Evolutionary conservation across 345 rosid species (phyloP).

Genomic region (Hypericum androsaemum): DNA sequence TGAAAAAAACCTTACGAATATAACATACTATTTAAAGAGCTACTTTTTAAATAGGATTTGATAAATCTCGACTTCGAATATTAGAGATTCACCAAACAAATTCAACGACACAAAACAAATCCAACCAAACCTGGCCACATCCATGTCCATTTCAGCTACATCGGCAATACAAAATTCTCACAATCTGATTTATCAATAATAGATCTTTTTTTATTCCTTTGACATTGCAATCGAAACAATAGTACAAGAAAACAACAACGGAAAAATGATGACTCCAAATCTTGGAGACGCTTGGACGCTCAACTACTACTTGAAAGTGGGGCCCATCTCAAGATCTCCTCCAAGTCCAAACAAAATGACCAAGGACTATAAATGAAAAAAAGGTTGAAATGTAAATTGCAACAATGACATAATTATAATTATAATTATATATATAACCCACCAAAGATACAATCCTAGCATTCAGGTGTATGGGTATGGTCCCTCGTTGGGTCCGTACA

Average conservation of each 20-base stretch:
- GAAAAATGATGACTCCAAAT: constrained; percentile 6
- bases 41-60: too few relatives aligned
- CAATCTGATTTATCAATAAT: too few relatives aligned
- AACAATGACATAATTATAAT: background rate
- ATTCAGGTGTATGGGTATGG: constrained; percentile 73
- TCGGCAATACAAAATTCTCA: background rate
- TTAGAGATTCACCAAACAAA: too few relatives aligned
- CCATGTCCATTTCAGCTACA: background rate
- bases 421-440: background rate
- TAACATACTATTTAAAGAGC: too few relatives aligned
- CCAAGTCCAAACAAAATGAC: constrained; percentile 6
- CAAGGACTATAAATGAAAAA: background rate
- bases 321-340: constrained; percentile 36
- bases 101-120: too few relatives aligned
- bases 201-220: too few relatives aligned
- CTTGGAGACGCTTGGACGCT: constrained; percentile 28
- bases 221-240: background rate
- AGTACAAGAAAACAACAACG: constrained; percentile 1
- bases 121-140: too few relatives aligned
- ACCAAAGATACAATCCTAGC: constrained; percentile 18
- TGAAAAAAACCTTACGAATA: too few relatives aligned
- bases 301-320: constrained; percentile 24
- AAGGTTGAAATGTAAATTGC: background rate
- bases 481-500: constrained; percentile 73
- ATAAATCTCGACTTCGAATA: too few relatives aligned